These are phyloP conservation scores for Brasenia schreberi DNA, from an alignment of 164 flowering plant species.

Conservation along the genomic window DNA sequence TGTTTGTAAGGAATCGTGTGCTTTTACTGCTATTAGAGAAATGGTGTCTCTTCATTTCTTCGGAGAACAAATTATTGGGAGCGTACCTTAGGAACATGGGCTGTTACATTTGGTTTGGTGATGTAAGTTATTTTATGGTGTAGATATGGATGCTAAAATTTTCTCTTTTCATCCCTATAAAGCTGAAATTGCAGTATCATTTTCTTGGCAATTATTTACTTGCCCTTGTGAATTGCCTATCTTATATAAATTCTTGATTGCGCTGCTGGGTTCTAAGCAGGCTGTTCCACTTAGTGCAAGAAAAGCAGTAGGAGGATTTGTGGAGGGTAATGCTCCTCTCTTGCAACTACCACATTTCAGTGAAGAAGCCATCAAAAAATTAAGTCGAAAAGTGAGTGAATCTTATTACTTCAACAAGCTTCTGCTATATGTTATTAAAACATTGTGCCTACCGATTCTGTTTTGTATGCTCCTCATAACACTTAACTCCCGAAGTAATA, in stretches of 20 bases:
- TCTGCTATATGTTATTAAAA: too few species aligned
- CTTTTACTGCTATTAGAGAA: too few species aligned
- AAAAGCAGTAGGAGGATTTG: slow-evolving; percentile 46
- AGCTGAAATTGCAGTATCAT: too few species aligned
- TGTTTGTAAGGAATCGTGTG: too few species aligned
- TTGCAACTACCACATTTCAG: slow-evolving; percentile 67
- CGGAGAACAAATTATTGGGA: too few species aligned
- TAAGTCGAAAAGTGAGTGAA: slow-evolving; percentile 42
- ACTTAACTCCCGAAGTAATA: neutral
- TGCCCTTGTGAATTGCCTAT: neutral
- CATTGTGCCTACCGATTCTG: neutral
- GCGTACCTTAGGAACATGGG: too few species aligned
- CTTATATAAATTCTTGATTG: neutral
- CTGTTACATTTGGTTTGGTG: too few species aligned
- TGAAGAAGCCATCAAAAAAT: slow-evolving; percentile 43
- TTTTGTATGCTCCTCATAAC: neutral
- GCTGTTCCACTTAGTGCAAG: slow-evolving; percentile 71
- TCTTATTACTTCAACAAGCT: neutral
- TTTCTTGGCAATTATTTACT: neutral
- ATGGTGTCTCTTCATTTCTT: too few species aligned
- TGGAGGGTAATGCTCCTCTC: slow-evolving; percentile 59
- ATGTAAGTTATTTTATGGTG: too few species aligned
- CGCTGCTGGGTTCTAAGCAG: slow-evolving; percentile 17
- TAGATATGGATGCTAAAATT: too few species aligned
- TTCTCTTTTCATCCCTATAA: too few species aligned